Base-by-base conservation (phyloP, 306 rosid species). In the Macrotyloma uniflorum region DNA sequence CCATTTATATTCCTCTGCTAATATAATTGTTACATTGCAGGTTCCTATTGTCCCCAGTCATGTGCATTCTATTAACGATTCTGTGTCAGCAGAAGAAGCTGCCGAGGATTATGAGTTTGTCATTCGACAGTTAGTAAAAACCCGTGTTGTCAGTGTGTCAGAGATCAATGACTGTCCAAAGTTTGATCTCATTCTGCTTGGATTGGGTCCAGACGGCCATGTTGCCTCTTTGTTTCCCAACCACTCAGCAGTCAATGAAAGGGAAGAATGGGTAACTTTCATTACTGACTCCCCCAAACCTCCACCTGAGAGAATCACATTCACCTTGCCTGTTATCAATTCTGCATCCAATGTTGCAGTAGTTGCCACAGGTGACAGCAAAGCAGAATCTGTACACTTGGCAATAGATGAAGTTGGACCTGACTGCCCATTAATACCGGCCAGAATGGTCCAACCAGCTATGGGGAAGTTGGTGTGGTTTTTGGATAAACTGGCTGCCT, bases 261-360 rank as follows among this genome's bases (percentile, higher is more conserved):
- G 76, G 83, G 85, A 89, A 80, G 93, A 85, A 73, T 96, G 99
- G 99, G 97, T 96, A 65, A 85, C 96, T 67, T 96, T 93, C 85
- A 84, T 91, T 11, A 93, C 98, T 0, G 94, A 96, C 76, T 93
- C 99, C 75, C 98, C 99, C 14, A 84, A 90, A 77, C 94, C 98
- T 28, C 99, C 99, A 43, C 99, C 99, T 0, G 99, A 96, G 89
- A 87, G 99, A 68, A 93, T 96, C 86, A 93, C 99, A 46, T 91
- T 96, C 87, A 96, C 97, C 65, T 70, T 96, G 86, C 98, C 98
- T 1, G 99, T 96, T 74, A 91, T 96, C 89, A 96, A 96, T 88
- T 96, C 96, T 5, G 96, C 99, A 0, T 88, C 99, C 82, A 91
- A 91, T 26, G 97, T 96, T 16, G 97, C 90, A 0, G 57, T 93